Conservation (phyloP, 208 protist genomes). For the Naegleria gruberi region DNA sequence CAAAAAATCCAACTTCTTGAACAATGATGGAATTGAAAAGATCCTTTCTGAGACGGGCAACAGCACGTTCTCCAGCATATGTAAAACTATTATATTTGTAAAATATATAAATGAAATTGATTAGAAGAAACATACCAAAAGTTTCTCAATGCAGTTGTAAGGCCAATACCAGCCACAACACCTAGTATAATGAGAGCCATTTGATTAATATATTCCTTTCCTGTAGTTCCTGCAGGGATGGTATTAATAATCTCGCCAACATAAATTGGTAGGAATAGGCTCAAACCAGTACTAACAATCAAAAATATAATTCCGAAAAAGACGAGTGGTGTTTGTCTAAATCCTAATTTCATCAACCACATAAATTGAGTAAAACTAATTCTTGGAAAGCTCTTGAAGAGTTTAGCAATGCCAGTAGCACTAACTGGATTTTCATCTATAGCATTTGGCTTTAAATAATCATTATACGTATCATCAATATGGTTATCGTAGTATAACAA, state of each 20-base stretch:
- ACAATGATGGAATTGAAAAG: not conserved
- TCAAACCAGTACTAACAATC: not conserved
- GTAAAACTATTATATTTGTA: not conserved
- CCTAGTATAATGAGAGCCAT: not conserved
- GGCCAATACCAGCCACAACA: not conserved
- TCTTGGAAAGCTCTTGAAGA: not conserved
- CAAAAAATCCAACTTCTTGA: slow-evolving; percentile 20
- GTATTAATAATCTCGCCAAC: not conserved
- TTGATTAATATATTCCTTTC: not conserved
- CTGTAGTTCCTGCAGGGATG: not conserved
- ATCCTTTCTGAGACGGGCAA: not conserved
- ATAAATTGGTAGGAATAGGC: not conserved
- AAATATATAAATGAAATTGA: no score
- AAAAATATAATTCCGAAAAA: not conserved
- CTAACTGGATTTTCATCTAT: not conserved
- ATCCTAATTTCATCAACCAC: not conserved
- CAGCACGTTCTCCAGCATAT: not conserved
- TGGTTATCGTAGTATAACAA: not conserved
- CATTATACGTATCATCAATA: not conserved
- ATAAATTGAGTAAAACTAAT: not conserved
- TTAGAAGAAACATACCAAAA: not conserved
- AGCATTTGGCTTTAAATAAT: not conserved
- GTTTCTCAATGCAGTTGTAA: not conserved
- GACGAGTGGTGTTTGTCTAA: not conserved
- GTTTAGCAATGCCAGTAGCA: not conserved